These are phyloP conservation scores for Xylaria sp. DNA, from an alignment of 2,329 filamentous ascomycete genomes.

Conservation along the genomic window DNA sequence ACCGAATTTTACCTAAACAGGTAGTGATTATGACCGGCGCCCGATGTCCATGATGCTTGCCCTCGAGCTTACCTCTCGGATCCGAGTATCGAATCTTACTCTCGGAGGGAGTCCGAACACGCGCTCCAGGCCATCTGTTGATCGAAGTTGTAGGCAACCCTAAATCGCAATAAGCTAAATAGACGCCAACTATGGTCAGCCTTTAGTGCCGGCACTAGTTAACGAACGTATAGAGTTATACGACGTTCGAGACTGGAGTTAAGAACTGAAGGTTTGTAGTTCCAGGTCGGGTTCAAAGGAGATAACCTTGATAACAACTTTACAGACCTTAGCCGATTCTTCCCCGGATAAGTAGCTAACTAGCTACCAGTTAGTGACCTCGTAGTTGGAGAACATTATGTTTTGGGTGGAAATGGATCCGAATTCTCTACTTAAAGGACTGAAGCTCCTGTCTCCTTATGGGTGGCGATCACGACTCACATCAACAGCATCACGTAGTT, in stretches of 20 bases:
- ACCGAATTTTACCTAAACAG: neutral
- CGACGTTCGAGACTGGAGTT: constrained; percentile 22
- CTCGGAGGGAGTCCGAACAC: constrained; percentile 1
- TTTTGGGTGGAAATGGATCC: neutral
- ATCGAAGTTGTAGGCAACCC: neutral
- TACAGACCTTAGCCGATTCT: neutral
- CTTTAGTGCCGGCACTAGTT: neutral
- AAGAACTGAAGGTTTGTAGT: constrained; percentile 13
- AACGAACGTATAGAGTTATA: neutral
- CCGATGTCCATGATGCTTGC: constrained; percentile 2
- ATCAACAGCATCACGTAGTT: neutral
- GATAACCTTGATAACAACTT: constrained; percentile 1
- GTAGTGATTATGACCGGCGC: constrained; percentile 23
- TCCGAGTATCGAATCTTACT: neutral
- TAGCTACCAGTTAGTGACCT: too few relatives aligned
- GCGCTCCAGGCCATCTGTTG: neutral
- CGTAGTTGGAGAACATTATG: neutral
- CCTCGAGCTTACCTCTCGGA: neutral
- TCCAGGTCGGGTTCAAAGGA: neutral
- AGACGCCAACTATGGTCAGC: neutral
- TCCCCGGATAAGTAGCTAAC: too few relatives aligned
- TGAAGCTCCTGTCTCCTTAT: neutral
- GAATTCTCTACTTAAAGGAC: constrained; percentile 3
- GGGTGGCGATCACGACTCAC: neutral
- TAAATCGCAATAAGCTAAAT: neutral